Percentiles rank a stretch among this genome's conserved stretches.
Evolutionary conservation across 345 rosid genomes (phyloP).

Genomic region (Mercurialis annua): DNA sequence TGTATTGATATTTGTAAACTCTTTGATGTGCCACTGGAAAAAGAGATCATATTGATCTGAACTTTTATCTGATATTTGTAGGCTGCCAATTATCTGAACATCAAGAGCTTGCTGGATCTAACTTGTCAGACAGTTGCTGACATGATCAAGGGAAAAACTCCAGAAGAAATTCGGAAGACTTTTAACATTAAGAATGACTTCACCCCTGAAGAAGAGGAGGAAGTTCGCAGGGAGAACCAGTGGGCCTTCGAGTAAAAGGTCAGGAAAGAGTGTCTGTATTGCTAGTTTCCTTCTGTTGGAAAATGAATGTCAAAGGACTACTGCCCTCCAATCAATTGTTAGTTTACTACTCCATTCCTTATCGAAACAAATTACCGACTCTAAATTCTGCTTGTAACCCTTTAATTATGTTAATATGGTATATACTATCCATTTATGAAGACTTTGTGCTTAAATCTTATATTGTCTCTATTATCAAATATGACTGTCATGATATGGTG

Average conservation of each 20-base stretch:
- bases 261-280: not conserved
- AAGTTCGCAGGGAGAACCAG: constrained; percentile 30
- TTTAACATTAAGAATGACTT: constrained; percentile 28
- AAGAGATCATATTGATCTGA: not conserved
- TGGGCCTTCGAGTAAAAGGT: constrained; percentile 26
- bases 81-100: constrained; percentile 29
- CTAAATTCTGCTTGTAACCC: not conserved
- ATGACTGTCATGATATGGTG: not conserved
- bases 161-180: constrained; percentile 22
- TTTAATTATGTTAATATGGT: constrained; percentile 1
- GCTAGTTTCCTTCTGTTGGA: not conserved
- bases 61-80: not conserved
- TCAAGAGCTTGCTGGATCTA: constrained; percentile 24
- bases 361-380: constrained; percentile 1
- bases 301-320: not conserved
- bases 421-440: not conserved
- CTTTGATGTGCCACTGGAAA: not conserved
- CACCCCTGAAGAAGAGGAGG: constrained; percentile 24
- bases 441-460: not conserved
- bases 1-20: too few species aligned
- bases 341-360: not conserved
- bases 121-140: constrained; percentile 28
- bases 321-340: not conserved
- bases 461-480: not conserved
- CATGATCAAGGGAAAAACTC: constrained; percentile 21